Evolutionary conservation across 1,139 yeast species (phyloP).

Genomic region (Blastobotrys capitulatus): DNA sequence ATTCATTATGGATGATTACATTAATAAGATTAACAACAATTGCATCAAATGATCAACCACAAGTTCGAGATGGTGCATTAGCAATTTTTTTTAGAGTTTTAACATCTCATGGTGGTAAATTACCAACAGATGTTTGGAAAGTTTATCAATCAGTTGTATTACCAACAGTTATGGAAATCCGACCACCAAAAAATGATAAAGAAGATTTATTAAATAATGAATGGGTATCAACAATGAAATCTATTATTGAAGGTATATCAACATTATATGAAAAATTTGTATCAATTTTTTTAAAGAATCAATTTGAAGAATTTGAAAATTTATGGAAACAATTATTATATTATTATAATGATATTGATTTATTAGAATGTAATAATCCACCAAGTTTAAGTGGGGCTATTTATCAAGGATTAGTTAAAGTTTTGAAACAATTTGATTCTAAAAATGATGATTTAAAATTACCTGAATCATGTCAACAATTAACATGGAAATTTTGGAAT

Average conservation of each 20-base stretch:
- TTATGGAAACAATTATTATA: constrained; percentile 50
- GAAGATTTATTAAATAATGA: constrained; percentile 30
- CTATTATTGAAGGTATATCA: constrained; percentile 56
- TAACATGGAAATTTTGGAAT: constrained; percentile 61
- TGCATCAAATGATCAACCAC: constrained; percentile 55
- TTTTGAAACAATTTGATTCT: constrained; percentile 37
- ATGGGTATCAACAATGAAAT: constrained; percentile 52
- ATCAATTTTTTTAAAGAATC: constrained; percentile 27
- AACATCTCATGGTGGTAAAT: constrained; percentile 63
- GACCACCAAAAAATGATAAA: constrained; percentile 5
- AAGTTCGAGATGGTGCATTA: constrained; percentile 82
- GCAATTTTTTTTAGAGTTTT: constrained; percentile 83
- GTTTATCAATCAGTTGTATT: constrained; percentile 34
- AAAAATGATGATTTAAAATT: constrained; percentile 18
- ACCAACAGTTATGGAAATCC: constrained; percentile 31
- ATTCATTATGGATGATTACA: constrained; percentile 58
- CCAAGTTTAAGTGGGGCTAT: constrained; percentile 26
- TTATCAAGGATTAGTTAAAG: constrained; percentile 46
- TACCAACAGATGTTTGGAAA: constrained; percentile 39
- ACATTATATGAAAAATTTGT: constrained; percentile 46
- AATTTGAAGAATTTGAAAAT: constrained; percentile 23
- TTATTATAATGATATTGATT: constrained; percentile 39
- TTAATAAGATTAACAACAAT: constrained; percentile 57
- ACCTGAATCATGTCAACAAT: constrained; percentile 37
- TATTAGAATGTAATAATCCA: background rate